These are phyloP conservation scores for Penium margaritaceum DNA, from an alignment of 139 green algal species.

Conservation along the genomic window DNA sequence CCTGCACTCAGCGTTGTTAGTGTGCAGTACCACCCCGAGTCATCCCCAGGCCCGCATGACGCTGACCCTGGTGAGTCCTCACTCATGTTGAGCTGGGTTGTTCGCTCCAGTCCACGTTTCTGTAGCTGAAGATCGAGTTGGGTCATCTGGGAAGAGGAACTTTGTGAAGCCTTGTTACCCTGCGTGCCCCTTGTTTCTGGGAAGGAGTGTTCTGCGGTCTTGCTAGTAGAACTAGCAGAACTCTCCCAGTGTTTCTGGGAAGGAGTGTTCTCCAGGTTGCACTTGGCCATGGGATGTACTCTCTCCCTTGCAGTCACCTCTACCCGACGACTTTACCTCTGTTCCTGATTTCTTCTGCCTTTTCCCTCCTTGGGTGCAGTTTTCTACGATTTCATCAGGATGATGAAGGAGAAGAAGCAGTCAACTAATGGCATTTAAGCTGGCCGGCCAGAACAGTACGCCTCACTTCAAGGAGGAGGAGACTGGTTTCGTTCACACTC, in stretches of 20 bases:
- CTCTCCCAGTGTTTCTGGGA: not conserved
- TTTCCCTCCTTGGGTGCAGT: not conserved
- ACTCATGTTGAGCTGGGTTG: not conserved
- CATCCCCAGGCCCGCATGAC: slow-evolving; percentile 91
- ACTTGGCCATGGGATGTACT: not conserved
- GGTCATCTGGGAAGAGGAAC: not conserved
- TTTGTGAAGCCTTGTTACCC: not conserved
- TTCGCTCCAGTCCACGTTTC: not conserved
- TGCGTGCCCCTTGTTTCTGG: not conserved
- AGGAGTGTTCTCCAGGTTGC: not conserved
- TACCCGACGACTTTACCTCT: not conserved
- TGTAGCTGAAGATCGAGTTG: not conserved
- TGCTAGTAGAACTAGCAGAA: not conserved
- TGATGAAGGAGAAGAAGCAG: too few relatives aligned
- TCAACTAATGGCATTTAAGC: too few relatives aligned
- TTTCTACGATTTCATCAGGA: slow-evolving; percentile 19
- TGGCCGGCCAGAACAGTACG: too few relatives aligned
- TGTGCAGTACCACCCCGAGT: slow-evolving; percentile 98
- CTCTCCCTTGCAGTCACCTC: not conserved
- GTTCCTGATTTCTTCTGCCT: not conserved
- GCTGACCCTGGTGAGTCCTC: slow-evolving; percentile 60
- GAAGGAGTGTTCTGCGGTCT: not conserved
- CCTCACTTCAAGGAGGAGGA: too few relatives aligned
- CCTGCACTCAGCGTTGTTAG: slow-evolving; percentile 72
- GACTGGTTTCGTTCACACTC: too few relatives aligned